Percentiles rank a stretch among this genome's conserved stretches.
Conservation (phyloP, 208 protist genomes). For the Leishmania aethiopica region DNA sequence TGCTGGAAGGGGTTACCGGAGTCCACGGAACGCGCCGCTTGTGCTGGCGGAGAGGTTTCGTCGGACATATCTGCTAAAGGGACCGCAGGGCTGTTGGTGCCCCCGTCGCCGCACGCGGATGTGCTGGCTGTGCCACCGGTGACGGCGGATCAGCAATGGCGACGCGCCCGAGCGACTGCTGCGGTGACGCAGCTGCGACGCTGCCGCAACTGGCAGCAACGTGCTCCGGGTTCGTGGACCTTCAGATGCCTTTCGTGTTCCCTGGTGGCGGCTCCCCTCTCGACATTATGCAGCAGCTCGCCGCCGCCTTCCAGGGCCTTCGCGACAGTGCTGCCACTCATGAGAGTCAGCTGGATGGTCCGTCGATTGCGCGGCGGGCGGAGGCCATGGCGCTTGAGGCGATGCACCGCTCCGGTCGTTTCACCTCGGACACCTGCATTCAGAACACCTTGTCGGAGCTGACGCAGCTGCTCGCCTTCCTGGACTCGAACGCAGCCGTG, state of each 20-base stretch:
- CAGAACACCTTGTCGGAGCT: slow-evolving; percentile 38
- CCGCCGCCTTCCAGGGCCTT: slow-evolving; percentile 20
- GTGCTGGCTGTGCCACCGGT: not conserved
- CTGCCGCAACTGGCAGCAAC: not conserved
- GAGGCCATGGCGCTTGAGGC: slow-evolving; percentile 23
- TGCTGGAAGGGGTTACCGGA: slow-evolving; percentile 15
- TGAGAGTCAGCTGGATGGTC: slow-evolving; percentile 7
- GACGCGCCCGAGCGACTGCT: not conserved
- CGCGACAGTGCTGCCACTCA: slow-evolving; percentile 1
- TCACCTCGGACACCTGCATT: slow-evolving; percentile 22
- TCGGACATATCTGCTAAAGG: not conserved
- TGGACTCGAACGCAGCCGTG: slow-evolving; percentile 29
- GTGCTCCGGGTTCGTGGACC: not conserved
- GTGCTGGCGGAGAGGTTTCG: not conserved
- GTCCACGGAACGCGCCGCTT: not conserved
- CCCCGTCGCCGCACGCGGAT: not conserved
- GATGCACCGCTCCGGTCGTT: slow-evolving; percentile 13
- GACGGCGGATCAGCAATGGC: not conserved
- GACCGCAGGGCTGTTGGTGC: not conserved
- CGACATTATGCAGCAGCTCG: slow-evolving; percentile 27
- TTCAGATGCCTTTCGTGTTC: not conserved
- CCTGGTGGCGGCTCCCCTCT: not conserved
- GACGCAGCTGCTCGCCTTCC: slow-evolving; percentile 25
- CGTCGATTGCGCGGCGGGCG: slow-evolving; percentile 9
- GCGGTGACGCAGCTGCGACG: not conserved